A percentile compares a stretch with the other conserved stretches of the same genome.
Evolutionary conservation across 2,329 filamentous ascomycete genomes (phyloP).

Genomic region (Sporothrix mexicana): DNA sequence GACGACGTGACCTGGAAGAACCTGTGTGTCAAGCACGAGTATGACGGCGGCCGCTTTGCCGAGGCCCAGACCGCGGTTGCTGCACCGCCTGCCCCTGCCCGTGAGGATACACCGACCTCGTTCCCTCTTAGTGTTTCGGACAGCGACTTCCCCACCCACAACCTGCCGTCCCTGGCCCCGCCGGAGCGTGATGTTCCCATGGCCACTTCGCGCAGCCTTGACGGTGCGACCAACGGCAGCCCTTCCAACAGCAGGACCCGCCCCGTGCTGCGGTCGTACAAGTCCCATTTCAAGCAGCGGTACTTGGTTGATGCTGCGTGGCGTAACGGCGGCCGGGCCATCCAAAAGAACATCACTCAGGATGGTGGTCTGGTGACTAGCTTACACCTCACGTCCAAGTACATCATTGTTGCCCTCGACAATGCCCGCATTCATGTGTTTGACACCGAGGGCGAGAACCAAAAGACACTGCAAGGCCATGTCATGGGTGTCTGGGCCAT

Average conservation of each 20-base stretch:
- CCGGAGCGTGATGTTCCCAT: slow-evolving; percentile 43
- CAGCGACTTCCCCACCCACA: slow-evolving; percentile 31
- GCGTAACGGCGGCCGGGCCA: slow-evolving; percentile 86
- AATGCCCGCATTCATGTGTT: slow-evolving; percentile 99
- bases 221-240: slow-evolving; percentile 44
- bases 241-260: slow-evolving; percentile 47
- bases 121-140: slow-evolving; percentile 45
- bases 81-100: slow-evolving; percentile 42
- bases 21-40: slow-evolving; percentile 94
- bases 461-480: slow-evolving; percentile 90
- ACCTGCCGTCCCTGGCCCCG: slow-evolving; percentile 46
- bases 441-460: slow-evolving; percentile 84
- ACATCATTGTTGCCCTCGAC: slow-evolving; percentile 96
- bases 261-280: slow-evolving; percentile 80
- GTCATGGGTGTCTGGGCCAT: slow-evolving; percentile 99
- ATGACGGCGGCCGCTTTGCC: slow-evolving; percentile 63
- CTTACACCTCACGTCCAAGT: slow-evolving; percentile 89
- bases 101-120: slow-evolving; percentile 43
- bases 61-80: slow-evolving; percentile 50
- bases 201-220: slow-evolving; percentile 59
- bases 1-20: slow-evolving; percentile 99
- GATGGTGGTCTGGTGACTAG: slow-evolving; percentile 98
- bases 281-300: slow-evolving; percentile 95
- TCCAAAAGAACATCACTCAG: slow-evolving; percentile 86
- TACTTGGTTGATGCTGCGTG: slow-evolving; percentile 98